Percentiles rank a stretch among this genome's conserved stretches.
These are phyloP conservation scores for Wallacemonas sp. DNA, from an alignment of 208 protist species.

Conservation along the genomic window DNA sequence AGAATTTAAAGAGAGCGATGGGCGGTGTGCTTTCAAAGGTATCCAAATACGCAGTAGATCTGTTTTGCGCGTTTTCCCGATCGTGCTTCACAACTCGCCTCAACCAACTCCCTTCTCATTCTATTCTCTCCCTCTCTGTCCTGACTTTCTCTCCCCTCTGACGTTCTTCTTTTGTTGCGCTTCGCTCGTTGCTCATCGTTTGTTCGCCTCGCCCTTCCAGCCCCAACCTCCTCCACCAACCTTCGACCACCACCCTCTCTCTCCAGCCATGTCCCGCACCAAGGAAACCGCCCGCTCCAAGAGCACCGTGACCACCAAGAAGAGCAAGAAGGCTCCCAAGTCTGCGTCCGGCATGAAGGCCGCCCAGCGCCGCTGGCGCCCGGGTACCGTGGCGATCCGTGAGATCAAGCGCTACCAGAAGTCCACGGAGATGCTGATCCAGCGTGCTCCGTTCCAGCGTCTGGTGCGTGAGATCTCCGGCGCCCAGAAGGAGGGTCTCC, in stretches of 20 bases:
- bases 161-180: slow-evolving; percentile 9
- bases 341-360: slow-evolving; percentile 95
- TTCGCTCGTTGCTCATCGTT: slow-evolving; percentile 14
- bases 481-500: slow-evolving; percentile 69
- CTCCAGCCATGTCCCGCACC: slow-evolving; percentile 92
- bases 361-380: slow-evolving; percentile 95
- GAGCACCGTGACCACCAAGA: slow-evolving; percentile 95
- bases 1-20: too few relatives aligned
- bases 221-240: not conserved
- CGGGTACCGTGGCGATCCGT: slow-evolving; percentile 97
- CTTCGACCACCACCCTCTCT: not conserved
- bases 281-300: slow-evolving; percentile 98
- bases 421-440: slow-evolving; percentile 87
- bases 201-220: not conserved
- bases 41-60: too few relatives aligned
- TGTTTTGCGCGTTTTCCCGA: too few relatives aligned
- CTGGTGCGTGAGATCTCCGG: slow-evolving; percentile 85
- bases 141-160: slow-evolving; percentile 4
- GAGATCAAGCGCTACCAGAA: slow-evolving; percentile 95
- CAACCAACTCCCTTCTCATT: not conserved
- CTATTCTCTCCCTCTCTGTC: slow-evolving; percentile 14
- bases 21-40: too few relatives aligned
- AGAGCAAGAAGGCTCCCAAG: slow-evolving; percentile 97
- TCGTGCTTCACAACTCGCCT: too few relatives aligned
- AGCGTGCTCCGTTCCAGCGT: slow-evolving; percentile 88